Evolutionary conservation across 106 monocot genomes (phyloP).

Genomic region (Chionographis japonica): DNA sequence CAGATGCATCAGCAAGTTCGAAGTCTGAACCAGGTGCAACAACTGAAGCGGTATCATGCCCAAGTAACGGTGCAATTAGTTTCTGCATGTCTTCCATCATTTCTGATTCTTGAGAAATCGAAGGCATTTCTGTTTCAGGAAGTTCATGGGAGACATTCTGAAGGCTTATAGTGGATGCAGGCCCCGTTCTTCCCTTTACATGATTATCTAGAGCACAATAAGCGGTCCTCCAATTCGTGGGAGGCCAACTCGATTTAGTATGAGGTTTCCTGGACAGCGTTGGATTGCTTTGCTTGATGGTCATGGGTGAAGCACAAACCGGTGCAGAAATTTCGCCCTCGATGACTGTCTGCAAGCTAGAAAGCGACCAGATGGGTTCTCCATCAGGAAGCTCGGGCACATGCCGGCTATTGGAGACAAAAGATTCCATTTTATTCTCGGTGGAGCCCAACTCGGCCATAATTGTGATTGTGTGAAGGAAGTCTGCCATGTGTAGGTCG

Average conservation of each 20-base stretch:
- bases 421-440: conserved; percentile 33
- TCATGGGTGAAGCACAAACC: not conserved
- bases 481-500: conserved; percentile 45
- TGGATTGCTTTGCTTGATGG: not conserved
- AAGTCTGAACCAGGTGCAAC: not conserved
- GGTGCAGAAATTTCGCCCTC: not conserved
- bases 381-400: conserved; percentile 40
- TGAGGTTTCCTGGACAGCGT: conserved; percentile 6
- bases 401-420: conserved; percentile 30
- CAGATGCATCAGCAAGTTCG: not conserved
- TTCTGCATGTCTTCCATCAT: not conserved
- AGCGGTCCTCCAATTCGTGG: conserved; percentile 30
- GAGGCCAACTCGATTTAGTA: conserved; percentile 30
- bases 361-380: conserved; percentile 29
- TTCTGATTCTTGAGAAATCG: not conserved
- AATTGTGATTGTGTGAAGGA: conserved; percentile 42
- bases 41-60: not conserved
- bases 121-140: not conserved
- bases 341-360: not conserved
- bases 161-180: not conserved
- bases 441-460: conserved; percentile 31
- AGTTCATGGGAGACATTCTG: not conserved
- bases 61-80: not conserved
- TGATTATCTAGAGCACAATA: conserved; percentile 9
- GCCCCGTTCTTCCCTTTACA: not conserved